Base-by-base conservation (phyloP, 2,329 filamentous ascomycete genomes). In the Sclerotinia trifoliorum region DNA sequence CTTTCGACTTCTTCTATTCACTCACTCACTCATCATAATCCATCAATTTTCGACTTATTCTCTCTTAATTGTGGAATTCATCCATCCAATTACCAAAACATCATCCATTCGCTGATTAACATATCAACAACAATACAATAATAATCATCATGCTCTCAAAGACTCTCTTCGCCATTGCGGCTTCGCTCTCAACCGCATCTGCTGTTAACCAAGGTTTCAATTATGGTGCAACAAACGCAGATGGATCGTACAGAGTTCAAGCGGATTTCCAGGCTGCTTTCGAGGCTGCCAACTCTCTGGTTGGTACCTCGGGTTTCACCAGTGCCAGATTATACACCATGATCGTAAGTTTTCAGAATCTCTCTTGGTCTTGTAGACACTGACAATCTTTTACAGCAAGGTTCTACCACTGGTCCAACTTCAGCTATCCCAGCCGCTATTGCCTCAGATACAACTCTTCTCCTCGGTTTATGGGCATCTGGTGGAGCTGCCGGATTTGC, bases 391-490 rank as follows among this genome's bases (percentile, higher is more conserved):
- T 68, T 21, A 58, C 70, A 84, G 82, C 90, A 93, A 84, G 85
- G 80, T 66, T 89, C 89, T 7, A 79, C 84, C 71, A 88, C 84
- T 79, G 83, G 83, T 42, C 84, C 87, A 74, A 93, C 90, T 75
- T 82, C 85, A 52, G 91, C 90, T 72, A 92, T 97, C 71, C 90
- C 90, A 54, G 93, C 93, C 55, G 93, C 93, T 75, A 93, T 96
- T 79, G 85, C 84, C 73, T 92, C 92, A 75, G 85, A 92, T 74
- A 96, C 92, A 2, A 84, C 85, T 55, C 85, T 97, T 35, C 85
- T 97, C 15, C 86, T 97, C 17, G 93, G 93, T 73, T 82, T 97
- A 63, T 97, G 93, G 93, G 87, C 88, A 13, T 94, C 92, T 0
- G 90, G 83, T 52, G 89, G 88, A 62, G 81, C 85, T 66, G 82